phyloP scores from a whole-genome alignment of 768 basidiomycete species.

The Serendipita sp. region DNA sequence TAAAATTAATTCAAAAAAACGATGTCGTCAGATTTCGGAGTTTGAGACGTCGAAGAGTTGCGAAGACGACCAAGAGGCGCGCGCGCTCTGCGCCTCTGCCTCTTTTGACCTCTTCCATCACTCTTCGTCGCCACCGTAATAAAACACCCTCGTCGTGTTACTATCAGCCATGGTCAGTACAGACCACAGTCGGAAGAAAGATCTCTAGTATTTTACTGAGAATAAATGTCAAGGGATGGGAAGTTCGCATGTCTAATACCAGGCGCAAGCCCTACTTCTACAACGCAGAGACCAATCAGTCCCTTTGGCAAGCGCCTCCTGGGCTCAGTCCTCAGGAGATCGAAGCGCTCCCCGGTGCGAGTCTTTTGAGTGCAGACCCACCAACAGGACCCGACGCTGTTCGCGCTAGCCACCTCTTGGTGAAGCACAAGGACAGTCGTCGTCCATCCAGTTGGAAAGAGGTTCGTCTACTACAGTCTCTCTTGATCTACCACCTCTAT shows the following conservation, averaged over 20 bases:
- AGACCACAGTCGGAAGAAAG: too few species aligned
- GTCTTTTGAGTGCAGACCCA: slow-evolving; percentile 1
- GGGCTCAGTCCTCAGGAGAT: slow-evolving; percentile 48
- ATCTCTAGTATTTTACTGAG: too few species aligned
- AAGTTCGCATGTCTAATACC: slow-evolving; percentile 74
- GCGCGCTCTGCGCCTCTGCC: slow-evolving; percentile 86
- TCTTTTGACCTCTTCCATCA: slow-evolving; percentile 68
- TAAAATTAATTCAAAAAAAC: too few species aligned
- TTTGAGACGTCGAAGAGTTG: too few species aligned
- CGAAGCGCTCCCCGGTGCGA: slow-evolving; percentile 47
- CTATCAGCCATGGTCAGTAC: slow-evolving; percentile 32
- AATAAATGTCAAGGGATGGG: slow-evolving; percentile 33
- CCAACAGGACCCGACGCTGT: neutral
- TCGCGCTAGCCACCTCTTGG: slow-evolving; percentile 85
- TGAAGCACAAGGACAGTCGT: slow-evolving; percentile 55
- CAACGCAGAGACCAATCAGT: slow-evolving; percentile 52
- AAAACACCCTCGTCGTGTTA: slow-evolving; percentile 31
- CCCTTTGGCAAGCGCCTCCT: slow-evolving; percentile 64
- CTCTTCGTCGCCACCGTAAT: too few species aligned
- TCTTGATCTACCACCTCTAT: neutral
- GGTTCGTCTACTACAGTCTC: slow-evolving; percentile 17
- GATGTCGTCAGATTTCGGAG: too few species aligned
- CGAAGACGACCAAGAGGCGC: neutral
- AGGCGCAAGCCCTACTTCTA: slow-evolving; percentile 75
- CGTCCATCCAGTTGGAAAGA: slow-evolving; percentile 28